These are phyloP conservation scores for Beauveria scarabaeidicola DNA, from an alignment of 2,329 filamentous ascomycete genomes.

Conservation along the genomic window DNA sequence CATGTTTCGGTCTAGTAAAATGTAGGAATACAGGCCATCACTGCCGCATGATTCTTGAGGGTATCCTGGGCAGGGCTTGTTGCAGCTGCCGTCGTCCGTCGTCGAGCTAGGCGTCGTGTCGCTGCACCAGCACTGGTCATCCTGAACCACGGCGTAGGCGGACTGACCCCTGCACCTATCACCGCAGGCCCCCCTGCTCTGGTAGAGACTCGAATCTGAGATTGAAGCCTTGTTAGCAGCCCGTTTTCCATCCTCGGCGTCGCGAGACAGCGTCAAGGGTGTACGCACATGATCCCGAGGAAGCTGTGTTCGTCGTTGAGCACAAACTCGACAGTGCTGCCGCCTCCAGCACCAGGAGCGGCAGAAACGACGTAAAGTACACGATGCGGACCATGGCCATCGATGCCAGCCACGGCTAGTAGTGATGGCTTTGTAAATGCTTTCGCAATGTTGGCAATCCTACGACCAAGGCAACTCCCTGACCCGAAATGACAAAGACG, in stretches of 20 bases:
- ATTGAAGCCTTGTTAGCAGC: neutral
- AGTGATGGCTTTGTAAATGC: neutral
- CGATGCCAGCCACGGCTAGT: neutral
- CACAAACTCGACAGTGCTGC: slow-evolving; percentile 1
- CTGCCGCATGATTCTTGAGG: neutral
- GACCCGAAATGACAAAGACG: neutral
- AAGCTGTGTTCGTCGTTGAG: neutral
- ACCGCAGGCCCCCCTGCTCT: neutral
- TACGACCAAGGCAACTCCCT: neutral
- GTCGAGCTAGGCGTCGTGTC: slow-evolving; percentile 1
- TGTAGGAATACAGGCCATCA: neutral
- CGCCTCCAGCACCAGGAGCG: neutral
- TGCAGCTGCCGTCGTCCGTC: neutral
- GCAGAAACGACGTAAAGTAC: neutral
- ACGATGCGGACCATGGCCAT: neutral
- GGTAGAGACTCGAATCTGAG: neutral
- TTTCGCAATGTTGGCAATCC: neutral
- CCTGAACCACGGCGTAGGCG: slow-evolving; percentile 1
- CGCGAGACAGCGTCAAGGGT: neutral
- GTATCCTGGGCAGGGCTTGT: slow-evolving; percentile 1
- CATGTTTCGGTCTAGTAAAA: slow-evolving; percentile 1
- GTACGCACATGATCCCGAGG: neutral
- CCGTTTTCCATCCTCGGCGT: too few relatives aligned
- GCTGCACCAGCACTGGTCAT: slow-evolving; percentile 5
- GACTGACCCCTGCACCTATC: neutral